Base-by-base conservation (phyloP, 208 protist genomes). In the Trypanosoma cruzi region DNA sequence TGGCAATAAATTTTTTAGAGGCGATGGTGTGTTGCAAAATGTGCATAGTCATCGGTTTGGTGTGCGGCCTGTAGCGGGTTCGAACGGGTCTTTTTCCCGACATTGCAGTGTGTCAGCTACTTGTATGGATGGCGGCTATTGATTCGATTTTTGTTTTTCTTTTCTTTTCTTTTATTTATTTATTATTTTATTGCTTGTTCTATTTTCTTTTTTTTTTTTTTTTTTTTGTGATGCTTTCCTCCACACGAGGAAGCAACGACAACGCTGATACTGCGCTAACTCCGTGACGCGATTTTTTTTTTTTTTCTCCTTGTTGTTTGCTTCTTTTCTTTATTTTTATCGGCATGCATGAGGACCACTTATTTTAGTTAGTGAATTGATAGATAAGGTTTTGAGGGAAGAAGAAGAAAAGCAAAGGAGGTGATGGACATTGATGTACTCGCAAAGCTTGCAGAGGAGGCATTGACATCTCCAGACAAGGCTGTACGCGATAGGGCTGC, bases 391-490 rank as follows among this genome's bases (percentile, higher is more conserved):
- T 4, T 10, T 40, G 20, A 44, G 36, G n/a, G 34, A 55, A 36
- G 20, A 31, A 71, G 20, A 40, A 71, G 3, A 32, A 52, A 46
- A 14, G 34, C 26, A 16, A 72, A 63, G 70, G 70, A 73, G 37
- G 56, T 32, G 28, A 73, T 74, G 44, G 64, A 34, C n/a, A 76
- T 84, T 20, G 86, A 77, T 5, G 65, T 67, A 22, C 76, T 88
- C 16, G 75, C 71, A 34, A 44, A 83, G 50, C 69, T 81, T 40
- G 77, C 81, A 10, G 29, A 49, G 28, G 54, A 67, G 11, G 65
- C 87, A 13, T 73, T 96, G 5, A 92, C 72, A 20, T 92, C 86
- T 5, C 64, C 75, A 3, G 75, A 88, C 57, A 89, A 89, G 59
- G 64, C 62, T 11, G 77, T 72, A 2, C 86, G 91, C 20, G 80